Evolutionary conservation across 78 protist genomes (phyloP).

Genomic region (Dictyostelium discoideum): DNA sequence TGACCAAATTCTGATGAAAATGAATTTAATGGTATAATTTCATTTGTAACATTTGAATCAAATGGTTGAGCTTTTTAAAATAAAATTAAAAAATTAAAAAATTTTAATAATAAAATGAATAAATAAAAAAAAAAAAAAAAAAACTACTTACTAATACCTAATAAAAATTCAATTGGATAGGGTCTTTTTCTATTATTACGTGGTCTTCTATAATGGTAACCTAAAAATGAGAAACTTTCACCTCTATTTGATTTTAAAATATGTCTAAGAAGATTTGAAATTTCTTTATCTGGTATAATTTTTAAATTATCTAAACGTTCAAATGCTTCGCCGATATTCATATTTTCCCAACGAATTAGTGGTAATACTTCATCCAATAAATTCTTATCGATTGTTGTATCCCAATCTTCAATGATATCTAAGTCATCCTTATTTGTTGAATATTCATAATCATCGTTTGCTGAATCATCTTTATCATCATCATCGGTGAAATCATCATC

Average conservation of each 20-base stretch:
- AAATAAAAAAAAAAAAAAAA: neutral
- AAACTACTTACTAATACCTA: slow-evolving; percentile 31
- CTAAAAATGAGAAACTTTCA: slow-evolving; percentile 75
- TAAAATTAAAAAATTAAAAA: neutral
- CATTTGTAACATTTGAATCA: slow-evolving; percentile 51
- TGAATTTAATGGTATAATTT: slow-evolving; percentile 60
- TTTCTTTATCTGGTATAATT: slow-evolving; percentile 65
- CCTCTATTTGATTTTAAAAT: slow-evolving; percentile 70
- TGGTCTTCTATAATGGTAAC: slow-evolving; percentile 70
- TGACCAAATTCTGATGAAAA: slow-evolving; percentile 66
- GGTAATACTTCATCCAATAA: slow-evolving; percentile 66
- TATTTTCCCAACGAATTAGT: slow-evolving; percentile 76
- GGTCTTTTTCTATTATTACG: slow-evolving; percentile 67
- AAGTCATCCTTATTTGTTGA: slow-evolving; percentile 15
- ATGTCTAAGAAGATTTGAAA: slow-evolving; percentile 55
- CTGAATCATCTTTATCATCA: slow-evolving; percentile 76
- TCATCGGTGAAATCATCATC: slow-evolving; percentile 67
- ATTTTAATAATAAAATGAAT: neutral
- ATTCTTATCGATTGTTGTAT: slow-evolving; percentile 57
- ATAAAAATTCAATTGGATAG: slow-evolving; percentile 58
- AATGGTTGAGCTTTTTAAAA: slow-evolving; percentile 35
- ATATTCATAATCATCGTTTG: slow-evolving; percentile 70
- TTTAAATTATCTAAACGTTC: slow-evolving; percentile 72
- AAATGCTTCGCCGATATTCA: slow-evolving; percentile 80
- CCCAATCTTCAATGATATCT: slow-evolving; percentile 34